These are phyloP conservation scores for Monosporozyma aerobia DNA, from an alignment of 805 yeast species.

Conservation along the genomic window DNA sequence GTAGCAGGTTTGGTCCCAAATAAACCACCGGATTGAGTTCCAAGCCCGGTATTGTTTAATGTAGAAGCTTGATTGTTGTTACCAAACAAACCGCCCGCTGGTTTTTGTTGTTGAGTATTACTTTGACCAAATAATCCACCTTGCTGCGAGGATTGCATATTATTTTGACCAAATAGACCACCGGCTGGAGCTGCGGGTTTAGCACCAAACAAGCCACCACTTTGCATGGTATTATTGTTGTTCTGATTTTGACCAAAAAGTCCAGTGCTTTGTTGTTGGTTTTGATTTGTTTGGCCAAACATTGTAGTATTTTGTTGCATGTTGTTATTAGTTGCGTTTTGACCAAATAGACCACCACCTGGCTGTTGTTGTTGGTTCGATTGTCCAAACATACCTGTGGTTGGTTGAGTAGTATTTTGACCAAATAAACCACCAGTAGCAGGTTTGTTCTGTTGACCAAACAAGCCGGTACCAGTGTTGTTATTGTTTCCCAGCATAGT, in stretches of 20 bases:
- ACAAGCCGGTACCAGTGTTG: slow-evolving; percentile 22
- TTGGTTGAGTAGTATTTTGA: slow-evolving; percentile 10
- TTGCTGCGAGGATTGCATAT: slow-evolving; percentile 12
- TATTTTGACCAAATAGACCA: slow-evolving; percentile 30
- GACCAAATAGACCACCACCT: slow-evolving; percentile 33
- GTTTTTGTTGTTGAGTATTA: slow-evolving; percentile 14
- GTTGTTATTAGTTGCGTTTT: slow-evolving; percentile 9
- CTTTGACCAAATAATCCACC: slow-evolving; percentile 23
- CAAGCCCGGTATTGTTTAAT: slow-evolving; percentile 25
- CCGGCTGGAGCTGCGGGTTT: slow-evolving; percentile 14
- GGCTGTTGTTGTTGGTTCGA: slow-evolving; percentile 13
- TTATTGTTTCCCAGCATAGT: slow-evolving; percentile 27
- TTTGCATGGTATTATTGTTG: slow-evolving; percentile 4
- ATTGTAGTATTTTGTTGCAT: slow-evolving; percentile 4
- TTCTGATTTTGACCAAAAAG: slow-evolving; percentile 15
- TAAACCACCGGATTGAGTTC: slow-evolving; percentile 14
- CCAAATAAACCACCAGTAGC: slow-evolving; percentile 24
- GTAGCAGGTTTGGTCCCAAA: slow-evolving; percentile 14
- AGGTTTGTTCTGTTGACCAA: slow-evolving; percentile 27
- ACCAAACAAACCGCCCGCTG: slow-evolving; percentile 15
- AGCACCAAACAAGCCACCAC: slow-evolving; percentile 17
- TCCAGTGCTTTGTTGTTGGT: slow-evolving; percentile 13
- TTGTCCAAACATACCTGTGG: slow-evolving; percentile 34
- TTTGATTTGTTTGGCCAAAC: background rate
- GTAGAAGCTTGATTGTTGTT: slow-evolving; percentile 5